Conservation (phyloP, 2,329 filamentous ascomycete genomes). For the Claviceps spartinae region DNA sequence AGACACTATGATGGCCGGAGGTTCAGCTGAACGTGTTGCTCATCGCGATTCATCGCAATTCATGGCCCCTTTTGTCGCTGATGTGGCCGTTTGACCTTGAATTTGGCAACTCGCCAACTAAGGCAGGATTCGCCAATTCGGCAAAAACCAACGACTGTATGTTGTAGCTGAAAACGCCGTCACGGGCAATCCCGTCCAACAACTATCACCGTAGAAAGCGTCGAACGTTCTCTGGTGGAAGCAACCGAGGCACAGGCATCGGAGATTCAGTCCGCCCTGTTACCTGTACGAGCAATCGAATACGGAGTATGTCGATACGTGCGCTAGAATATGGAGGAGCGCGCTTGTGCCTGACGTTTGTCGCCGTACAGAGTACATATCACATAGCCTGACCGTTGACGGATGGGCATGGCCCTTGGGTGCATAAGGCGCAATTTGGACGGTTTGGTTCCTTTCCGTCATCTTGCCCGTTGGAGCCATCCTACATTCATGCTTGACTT, state of each 20-base stretch:
- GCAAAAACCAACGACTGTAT: no score
- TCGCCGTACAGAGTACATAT: background rate
- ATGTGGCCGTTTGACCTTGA: background rate
- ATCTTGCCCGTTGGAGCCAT: background rate
- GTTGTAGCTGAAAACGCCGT: no score
- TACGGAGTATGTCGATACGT: background rate
- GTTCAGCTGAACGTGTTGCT: no score
- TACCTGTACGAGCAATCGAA: no score
- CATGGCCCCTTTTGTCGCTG: background rate
- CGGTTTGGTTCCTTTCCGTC: background rate
- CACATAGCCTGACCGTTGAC: no score
- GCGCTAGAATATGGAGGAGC: background rate
- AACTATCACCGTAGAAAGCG: no score
- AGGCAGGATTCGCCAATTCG: no score
- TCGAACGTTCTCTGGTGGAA: background rate
- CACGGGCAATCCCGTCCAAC: no score
- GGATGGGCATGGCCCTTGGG: background rate
- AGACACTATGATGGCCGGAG: no score
- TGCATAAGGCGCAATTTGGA: slow-evolving; percentile 4
- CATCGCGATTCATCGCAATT: no score
- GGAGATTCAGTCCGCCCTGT: background rate
- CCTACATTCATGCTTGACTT: background rate
- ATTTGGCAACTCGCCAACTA: background rate
- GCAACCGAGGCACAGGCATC: background rate
- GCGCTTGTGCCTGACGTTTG: background rate